Base-by-base conservation (phyloP, 1,139 yeast genomes). In the Geotrichum restrictum region DNA sequence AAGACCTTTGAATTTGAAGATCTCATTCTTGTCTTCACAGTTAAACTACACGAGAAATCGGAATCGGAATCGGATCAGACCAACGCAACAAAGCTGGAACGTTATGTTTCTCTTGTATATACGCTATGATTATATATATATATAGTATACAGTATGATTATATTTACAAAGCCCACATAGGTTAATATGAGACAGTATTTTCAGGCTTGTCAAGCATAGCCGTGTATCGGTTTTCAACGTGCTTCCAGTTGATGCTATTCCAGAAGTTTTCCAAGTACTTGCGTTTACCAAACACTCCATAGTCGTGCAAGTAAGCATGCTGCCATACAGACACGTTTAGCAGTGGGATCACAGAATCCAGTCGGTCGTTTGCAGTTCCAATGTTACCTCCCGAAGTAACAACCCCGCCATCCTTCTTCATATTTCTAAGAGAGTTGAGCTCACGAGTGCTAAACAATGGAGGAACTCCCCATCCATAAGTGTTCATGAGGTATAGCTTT, bases 381-480 rank as follows among this genome's bases (percentile, higher is more conserved):
- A 22, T 14, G 16, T 16, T 29, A 13, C 42, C 47, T n/a, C 31
- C 6, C 11, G 44, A 11, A 21, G 38, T 24, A 21, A 40, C n/a
- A 3, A 21, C 22, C 8, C 27, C 21, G 36, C 18, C 21, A 24
- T 33, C 39, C 31, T 32, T 18, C n/a, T 27, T 29, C 37, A 29
- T 27, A 29, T n/a, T 43, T 43, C 39, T 31, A 24, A 46, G 29
- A 10, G 38, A 10, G 13, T 50, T 37, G 19, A 37, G 32, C 83
- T 83, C 88, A 76, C 78, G 56, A 70, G 84, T 58, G 85, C 47
- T 34, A 29, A 51, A 51, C 7, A 88, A 85, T 94, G 81, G 82
- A 33, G 98, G 98, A 2, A 96, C 82, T 54, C 98, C 98, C 65
- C 89, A 89, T 67, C 89, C 72, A 70, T 88, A 84, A 59, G 95